Conservation (phyloP, 495 filamentous ascomycete genomes). For the Daldinia grandis region DNA sequence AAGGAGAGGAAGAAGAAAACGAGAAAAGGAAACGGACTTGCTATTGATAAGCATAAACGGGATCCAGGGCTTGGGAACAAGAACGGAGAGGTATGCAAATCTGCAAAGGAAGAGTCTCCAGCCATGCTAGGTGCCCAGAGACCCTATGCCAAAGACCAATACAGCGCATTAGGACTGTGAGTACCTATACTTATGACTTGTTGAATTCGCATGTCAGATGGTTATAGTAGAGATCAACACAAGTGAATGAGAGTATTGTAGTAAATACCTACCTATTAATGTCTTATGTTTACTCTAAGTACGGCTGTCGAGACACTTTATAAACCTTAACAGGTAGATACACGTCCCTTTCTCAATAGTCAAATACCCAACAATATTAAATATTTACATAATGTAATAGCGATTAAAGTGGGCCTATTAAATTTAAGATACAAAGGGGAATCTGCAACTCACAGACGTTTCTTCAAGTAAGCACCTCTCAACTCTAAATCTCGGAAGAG, state of each 20-base stretch:
- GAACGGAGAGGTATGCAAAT: conserved; percentile 8
- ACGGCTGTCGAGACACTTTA: too few species aligned
- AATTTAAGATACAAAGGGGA: not conserved
- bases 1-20: conserved; percentile 50
- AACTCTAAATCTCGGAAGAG: not conserved
- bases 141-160: conserved; percentile 20
- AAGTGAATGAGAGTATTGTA: not conserved
- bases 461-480: not conserved
- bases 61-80: not conserved
- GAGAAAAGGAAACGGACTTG: conserved; percentile 43
- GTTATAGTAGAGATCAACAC: not conserved
- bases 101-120: conserved; percentile 11
- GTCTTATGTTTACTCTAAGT: too few species aligned
- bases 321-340: too few species aligned
- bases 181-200: not conserved
- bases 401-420: not conserved
- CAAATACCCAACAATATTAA: not conserved
- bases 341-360: too few species aligned
- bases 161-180: conserved; percentile 42
- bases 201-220: not conserved
- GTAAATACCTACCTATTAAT: too few species aligned
- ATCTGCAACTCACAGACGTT: not conserved
- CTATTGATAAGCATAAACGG: not conserved
- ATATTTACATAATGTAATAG: not conserved
- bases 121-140: not conserved